Base-by-base conservation (phyloP, 2,329 filamentous ascomycete genomes). In the Colletotrichum plurivorum region DNA sequence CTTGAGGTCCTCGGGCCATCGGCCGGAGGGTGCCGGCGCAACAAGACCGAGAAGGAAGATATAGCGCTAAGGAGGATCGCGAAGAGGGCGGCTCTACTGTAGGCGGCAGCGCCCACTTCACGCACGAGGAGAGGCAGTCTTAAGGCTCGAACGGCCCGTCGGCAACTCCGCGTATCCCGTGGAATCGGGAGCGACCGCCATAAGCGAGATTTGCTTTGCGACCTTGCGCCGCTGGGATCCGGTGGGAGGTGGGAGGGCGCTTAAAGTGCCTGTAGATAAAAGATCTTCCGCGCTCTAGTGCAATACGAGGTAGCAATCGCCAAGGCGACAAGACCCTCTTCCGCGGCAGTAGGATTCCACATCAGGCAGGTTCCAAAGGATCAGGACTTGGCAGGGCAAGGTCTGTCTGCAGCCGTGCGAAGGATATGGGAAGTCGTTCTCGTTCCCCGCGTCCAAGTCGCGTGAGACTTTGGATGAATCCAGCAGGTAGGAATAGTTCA, bases 1-100 rank as follows among this genome's bases (percentile, higher is more conserved):
- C 15, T 67, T 4, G 15, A 27, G 51, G 41, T 63, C 3, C 51
- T 67, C 15, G 64, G 64, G 8, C 64, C 58, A 27, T 58, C 58
- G 39, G 63, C 63, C 7, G 51, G 41, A 27, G 8, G 43, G 13
- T 61, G 53, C 9, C 15, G n/a, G 13, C 25, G 41, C 25, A 51
- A 63, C 25, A 67, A 27, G 36, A 6, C 45, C 3, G 51, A 56
- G 25, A 67, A 56, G 59, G 51, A 12, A 2, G 36, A 49, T 5
- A 5, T n/a, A 13, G 64, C 64, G 2, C 2, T 63, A 51, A 51
- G 56, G 7, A 63, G 43, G 36, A 63, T 67, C 15, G 58, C 49
- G 4, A 56, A 45, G 13, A 36, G 54, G 25, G 54, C 54, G 12
- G 54, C 36, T 27, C 31, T 56, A 20, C 31, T 36, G 31, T 36